Base-by-base conservation (phyloP, 23 red algal species). In the Gracilaria domingensis region DNA sequence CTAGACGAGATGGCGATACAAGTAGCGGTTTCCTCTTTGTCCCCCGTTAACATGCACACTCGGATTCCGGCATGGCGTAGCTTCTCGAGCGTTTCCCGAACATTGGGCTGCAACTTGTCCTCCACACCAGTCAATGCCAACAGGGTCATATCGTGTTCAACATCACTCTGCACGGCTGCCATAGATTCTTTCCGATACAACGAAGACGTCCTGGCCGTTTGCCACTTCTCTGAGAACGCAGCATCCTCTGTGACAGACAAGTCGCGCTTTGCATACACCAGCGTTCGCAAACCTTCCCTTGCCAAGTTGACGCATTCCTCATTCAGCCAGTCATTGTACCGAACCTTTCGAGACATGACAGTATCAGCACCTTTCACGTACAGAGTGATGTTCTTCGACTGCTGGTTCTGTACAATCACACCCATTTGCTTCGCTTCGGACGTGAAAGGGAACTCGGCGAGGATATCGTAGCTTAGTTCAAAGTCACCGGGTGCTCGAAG, bases 251-350 rank as follows among this genome's bases (percentile, higher is more conserved):
- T 79, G 28, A 87, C 75, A 8, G 73, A 82, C 44, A 98, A 57
- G 37, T 82, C 75, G 21, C 94, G 81, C 81, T 83, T 92, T 20
- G 89, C 97, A 59, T 86, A 98, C 7, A 96, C 93, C 0, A 98
- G 93, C 30, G 97, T 98, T 42, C 97, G 90, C 37, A 98, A 88
- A 48, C 97, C 97, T 74, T 98, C 97, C 45, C 97, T 58, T 18
- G 97, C 97, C 37, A 98, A 53, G 76, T 98, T 98, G 29, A 93
- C 97, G 66, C 97, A 96, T 49, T 98, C 97, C 84, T 98, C 97
- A 40, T 95, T 93, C 38, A 98, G 88, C 97, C 97, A 98, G 77
- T 98, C 97, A 55, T 92, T 98, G 64, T 89, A 85, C 11, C 81
- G 88, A 39, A 95, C 97, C 42, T 94, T 86, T 8, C 69, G 84